Base-by-base conservation (phyloP, 192 early-diverging fungal genomes). In the Podila minutissima region DNA sequence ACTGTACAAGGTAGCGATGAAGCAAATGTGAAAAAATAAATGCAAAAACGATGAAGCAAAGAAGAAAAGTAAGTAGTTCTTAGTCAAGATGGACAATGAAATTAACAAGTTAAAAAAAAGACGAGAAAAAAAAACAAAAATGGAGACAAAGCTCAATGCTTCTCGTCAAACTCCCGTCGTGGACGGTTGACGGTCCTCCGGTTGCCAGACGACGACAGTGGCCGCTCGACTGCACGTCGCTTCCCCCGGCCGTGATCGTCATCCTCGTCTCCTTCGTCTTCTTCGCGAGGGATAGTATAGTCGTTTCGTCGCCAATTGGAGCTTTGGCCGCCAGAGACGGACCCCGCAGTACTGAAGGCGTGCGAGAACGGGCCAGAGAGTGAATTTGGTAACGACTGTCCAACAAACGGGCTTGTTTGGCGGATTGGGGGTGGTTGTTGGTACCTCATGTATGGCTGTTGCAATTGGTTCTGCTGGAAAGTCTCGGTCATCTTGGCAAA, bases 401-500 rank as follows among this genome's bases (percentile, higher is more conserved):
- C 41, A 17, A 46, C 41, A 46, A 46, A 46, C 13, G 41, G 41
- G 15, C 41, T 46, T 46, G 41, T 46, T 13, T 46, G 41, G 41
- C 41, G 41, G 13, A 46, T 46, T 3, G 41, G 41, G 4, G 62
- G 53, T 7, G 19, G 53, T 12, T 53, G 51, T 24, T 55, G 53
- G n/a, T 55, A 17, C 2, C 53, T 55, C 53, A n/a, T 55, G 6
- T 19, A 55, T 24, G 53, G 53, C 33, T 63, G 62, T 12, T 73
- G 66, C 31, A 65, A 66, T 15, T 72, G 66, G 28, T 69, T 66
- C 28, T 69, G 77, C 49, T 81, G 77, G 17, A 81, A 26, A 1
- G 61, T 63, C 28, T 81, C 77, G 3, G 71, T 64, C 77, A 81
- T 81, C 58, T 64, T 68, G 13, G 60, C 24, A 51, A 81, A 65